Evolutionary conservation across 129 eudicot species (phyloP).

Genomic region (Artemisia annua): DNA sequence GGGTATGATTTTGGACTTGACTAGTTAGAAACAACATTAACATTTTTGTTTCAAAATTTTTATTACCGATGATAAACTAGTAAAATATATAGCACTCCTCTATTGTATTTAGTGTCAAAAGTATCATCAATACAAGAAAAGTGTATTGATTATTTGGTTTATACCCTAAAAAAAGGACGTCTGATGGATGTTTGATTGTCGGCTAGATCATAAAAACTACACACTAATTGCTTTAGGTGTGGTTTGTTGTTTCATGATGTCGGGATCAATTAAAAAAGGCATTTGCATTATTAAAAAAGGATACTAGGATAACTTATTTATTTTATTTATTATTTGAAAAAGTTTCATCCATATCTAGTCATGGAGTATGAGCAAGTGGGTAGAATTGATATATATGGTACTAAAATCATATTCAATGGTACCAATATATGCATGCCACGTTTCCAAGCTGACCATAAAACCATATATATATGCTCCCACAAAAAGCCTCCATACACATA

Average conservation of each 20-base stretch:
- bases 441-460: slow-evolving; percentile 19
- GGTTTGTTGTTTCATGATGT: slow-evolving; percentile 13
- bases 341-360: slow-evolving; percentile 34
- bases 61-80: too few relatives aligned
- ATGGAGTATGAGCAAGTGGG: slow-evolving; percentile 32
- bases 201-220: not conserved
- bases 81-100: too few relatives aligned
- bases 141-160: not conserved
- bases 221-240: not conserved
- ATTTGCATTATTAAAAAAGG: slow-evolving; percentile 27
- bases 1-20: too few relatives aligned
- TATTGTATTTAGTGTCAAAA: too few relatives aligned
- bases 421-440: slow-evolving; percentile 32
- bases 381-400: slow-evolving; percentile 22
- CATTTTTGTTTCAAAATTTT: too few relatives aligned
- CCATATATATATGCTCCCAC: slow-evolving; percentile 17
- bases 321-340: slow-evolving; percentile 4
- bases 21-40: too few relatives aligned
- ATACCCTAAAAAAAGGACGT: too few relatives aligned
- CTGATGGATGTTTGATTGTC: not conserved
- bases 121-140: not conserved
- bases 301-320: slow-evolving; percentile 19
- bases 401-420: slow-evolving; percentile 10
- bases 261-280: slow-evolving; percentile 14
- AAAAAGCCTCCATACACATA: slow-evolving; percentile 27